A percentile compares a stretch with the other conserved stretches of the same genome.
Evolutionary conservation across 2,329 filamentous ascomycete species (phyloP).

Genomic region (Fusarium compactum): DNA sequence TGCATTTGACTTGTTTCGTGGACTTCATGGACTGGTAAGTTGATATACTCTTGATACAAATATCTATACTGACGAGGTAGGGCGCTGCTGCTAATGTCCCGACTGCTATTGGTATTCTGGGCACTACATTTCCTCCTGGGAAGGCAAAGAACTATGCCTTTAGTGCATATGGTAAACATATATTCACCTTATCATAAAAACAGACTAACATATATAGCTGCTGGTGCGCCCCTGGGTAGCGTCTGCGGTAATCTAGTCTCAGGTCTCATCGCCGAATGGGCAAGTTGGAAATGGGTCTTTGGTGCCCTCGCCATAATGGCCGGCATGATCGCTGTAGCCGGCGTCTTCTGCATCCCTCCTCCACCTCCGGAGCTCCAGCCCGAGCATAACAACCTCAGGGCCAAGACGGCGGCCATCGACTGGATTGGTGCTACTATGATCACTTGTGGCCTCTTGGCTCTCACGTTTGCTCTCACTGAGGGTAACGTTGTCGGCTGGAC

Average conservation of each 20-base stretch:
- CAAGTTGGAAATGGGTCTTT: constrained; percentile 76
- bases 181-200: background rate
- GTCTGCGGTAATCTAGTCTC: constrained; percentile 74
- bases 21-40: constrained; percentile 70
- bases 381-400: constrained; percentile 43
- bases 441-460: constrained; percentile 70
- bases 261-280: constrained; percentile 72
- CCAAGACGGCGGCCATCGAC: constrained; percentile 65
- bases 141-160: constrained; percentile 79
- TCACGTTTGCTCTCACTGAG: constrained; percentile 76
- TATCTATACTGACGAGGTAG: constrained; percentile 43
- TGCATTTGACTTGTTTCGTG: constrained; percentile 74
- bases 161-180: constrained; percentile 65
- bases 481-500: constrained; percentile 77
- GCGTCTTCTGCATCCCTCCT: constrained; percentile 70
- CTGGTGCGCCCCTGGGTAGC: constrained; percentile 73
- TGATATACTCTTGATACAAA: too few species aligned
- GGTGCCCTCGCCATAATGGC: constrained; percentile 72
- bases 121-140: constrained; percentile 74
- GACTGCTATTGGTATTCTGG: constrained; percentile 77
- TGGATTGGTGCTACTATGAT: constrained; percentile 75
- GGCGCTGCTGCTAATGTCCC: constrained; percentile 77
- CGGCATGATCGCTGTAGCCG: constrained; percentile 66
- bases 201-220: constrained; percentile 54
- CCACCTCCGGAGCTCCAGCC: constrained; percentile 53